Evolutionary conservation across 345 rosid genomes (phyloP).

Genomic region (Aurinia saxatilis): DNA sequence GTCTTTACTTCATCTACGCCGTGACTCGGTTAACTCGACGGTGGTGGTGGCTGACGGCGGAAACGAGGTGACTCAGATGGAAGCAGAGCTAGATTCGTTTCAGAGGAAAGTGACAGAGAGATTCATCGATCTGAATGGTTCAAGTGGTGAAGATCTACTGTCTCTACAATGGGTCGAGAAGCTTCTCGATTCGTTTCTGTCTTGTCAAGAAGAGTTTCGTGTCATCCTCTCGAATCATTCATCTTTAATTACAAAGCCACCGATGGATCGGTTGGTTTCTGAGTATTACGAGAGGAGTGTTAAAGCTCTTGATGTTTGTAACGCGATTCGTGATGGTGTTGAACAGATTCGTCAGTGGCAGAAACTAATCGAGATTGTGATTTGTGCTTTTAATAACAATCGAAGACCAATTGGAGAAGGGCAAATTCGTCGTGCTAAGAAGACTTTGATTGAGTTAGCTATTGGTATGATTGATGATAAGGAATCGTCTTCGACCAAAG

Average conservation of each 20-base stretch:
- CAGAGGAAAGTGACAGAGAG: conserved; percentile 48
- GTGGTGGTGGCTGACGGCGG: neutral
- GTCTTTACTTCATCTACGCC: conserved; percentile 37
- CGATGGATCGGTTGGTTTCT: conserved; percentile 43
- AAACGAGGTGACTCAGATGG: conserved; percentile 24
- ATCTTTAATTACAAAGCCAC: conserved; percentile 22
- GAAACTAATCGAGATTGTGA: conserved; percentile 69
- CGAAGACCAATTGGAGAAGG: conserved; percentile 57
- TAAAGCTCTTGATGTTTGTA: conserved; percentile 79
- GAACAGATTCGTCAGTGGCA: conserved; percentile 69
- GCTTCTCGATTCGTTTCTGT: conserved; percentile 48
- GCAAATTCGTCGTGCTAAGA: conserved; percentile 79
- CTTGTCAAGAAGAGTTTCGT: conserved; percentile 60
- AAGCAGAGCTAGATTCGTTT: conserved; percentile 48
- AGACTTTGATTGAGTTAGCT: conserved; percentile 64
- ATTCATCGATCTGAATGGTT: conserved; percentile 39
- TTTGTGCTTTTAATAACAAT: conserved; percentile 48
- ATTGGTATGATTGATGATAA: conserved; percentile 82
- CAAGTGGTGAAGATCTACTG: conserved; percentile 29
- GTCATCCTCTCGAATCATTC: conserved; percentile 30
- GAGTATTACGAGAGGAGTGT: conserved; percentile 64
- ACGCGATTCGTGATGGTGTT: conserved; percentile 77
- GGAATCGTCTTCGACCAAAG: conserved; percentile 42
- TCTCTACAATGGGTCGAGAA: conserved; percentile 56
- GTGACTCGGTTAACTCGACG: conserved; percentile 34